Base-by-base conservation (phyloP, 2,329 filamentous ascomycete species). In the Clonostachys sp. region DNA sequence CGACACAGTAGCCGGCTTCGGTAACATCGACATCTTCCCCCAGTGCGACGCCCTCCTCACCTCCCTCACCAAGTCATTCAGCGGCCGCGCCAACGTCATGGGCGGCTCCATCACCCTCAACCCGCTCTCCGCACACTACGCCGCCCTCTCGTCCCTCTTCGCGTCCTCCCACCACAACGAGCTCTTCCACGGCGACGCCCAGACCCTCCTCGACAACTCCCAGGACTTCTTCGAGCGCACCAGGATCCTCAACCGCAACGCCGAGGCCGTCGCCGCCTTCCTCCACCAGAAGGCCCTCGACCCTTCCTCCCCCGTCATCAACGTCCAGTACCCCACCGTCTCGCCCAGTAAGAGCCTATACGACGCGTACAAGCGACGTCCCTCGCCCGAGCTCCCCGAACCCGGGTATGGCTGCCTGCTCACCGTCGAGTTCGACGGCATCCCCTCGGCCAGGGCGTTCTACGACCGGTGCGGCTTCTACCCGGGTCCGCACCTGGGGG, bases 21-120 rank as follows among this genome's bases (percentile, higher is more conserved):
- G 61, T 54, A 78, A 77, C 55, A 57, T 78, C 49, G 74, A 83
- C 55, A 58, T 83, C 34, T 57, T 80, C 5, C 53, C 61, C 6
- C 61, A 67, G 0, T 70, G 72, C 2, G 78, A 83, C 52, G 57
- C 80, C 1, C 50, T 83, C 33, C 53, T 78, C 14, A 74, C 74
- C 0, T 76, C 71, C 20, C 64, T 82, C 14, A 82, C 78, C n/a
- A 83, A 83, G 59, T 70, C 71, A 2, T 83, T 84, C 55, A 78
- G 65, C 50, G 81, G 81, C 14, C 73, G 73, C 50, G 70, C 77
- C 18, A 71, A 84, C 53, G 73, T 77, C 43, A 73, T 82, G 65
- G 77, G 65, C 34, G 79, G 73, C n/a, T 73, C 70, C 45, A 54
- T 70, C 16, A 66, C 74, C 39, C 63, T 81, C 39, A 78, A 77